A percentile compares a stretch with the other conserved stretches of the same genome.
These are phyloP conservation scores for Calonectria honghensis DNA, from an alignment of 2,329 filamentous ascomycete species.

Conservation along the genomic window DNA sequence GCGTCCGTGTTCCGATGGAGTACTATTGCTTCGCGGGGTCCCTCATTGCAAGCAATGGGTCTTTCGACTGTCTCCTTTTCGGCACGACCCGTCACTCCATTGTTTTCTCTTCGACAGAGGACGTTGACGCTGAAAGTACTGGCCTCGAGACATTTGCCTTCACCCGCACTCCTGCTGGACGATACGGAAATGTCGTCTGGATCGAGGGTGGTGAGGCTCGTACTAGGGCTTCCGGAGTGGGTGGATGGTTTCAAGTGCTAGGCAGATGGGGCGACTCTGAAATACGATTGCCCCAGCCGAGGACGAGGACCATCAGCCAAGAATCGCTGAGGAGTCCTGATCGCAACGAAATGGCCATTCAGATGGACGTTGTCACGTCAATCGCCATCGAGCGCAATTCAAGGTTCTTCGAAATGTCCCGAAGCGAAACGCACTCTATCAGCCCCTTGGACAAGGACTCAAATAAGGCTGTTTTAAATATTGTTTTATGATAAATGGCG, in stretches of 20 bases:
- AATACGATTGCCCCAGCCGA: constrained; percentile 6
- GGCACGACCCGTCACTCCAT: constrained; percentile 70
- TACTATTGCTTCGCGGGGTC: constrained; percentile 76
- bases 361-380: constrained; percentile 64
- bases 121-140: constrained; percentile 64
- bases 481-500: neutral
- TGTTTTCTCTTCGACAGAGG: constrained; percentile 63
- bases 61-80: constrained; percentile 72
- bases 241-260: constrained; percentile 54
- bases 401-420: constrained; percentile 46
- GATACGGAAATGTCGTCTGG: constrained; percentile 64
- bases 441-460: constrained; percentile 44
- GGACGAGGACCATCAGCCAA: constrained; percentile 51
- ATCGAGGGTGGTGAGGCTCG: constrained; percentile 53
- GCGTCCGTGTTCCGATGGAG: constrained; percentile 66
- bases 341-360: constrained; percentile 56
- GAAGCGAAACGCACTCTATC: constrained; percentile 50
- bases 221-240: constrained; percentile 38
- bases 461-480: constrained; percentile 32
- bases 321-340: constrained; percentile 56
- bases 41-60: constrained; percentile 74
- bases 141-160: constrained; percentile 72
- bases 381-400: constrained; percentile 62
- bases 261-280: constrained; percentile 33
- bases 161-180: constrained; percentile 62